Evolutionary conservation across 768 basidiomycete genomes (phyloP), one percentile per base, ranked within the genome.

Genomic region (Tylopilus vinaceipallidus): DNA sequence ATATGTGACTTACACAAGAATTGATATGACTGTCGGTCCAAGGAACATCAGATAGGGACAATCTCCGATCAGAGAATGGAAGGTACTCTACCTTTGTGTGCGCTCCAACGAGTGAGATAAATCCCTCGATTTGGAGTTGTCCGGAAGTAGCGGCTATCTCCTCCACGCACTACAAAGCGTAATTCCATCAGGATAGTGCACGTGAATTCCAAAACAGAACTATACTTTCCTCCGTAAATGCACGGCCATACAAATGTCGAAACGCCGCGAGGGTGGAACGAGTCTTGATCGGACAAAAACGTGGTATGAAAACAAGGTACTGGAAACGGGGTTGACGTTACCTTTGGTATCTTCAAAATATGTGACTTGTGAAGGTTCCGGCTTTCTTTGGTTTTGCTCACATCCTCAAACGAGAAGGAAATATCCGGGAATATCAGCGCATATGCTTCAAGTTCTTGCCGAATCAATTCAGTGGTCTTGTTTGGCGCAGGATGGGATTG

Each of bases 31-130:
- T 95, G 62, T 51, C 52, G 49, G 27, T 52, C 53, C 57, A 53
- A 65, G 53, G 36, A 50, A 33, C 55, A 36, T 58, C 42, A 62
- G 50, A 68, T 55, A 56, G 42, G 55, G 46, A 35, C 39, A 24
- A 45, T 40, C 16, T 59, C 47, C 44, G 42, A 51, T 55, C 42
- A 42, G 10, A 33, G 39, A 59, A 56, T 49, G 52, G 56, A 50
- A 57, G 46, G n/a, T 6, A 3, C 59, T 23, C 47, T 52, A 84
- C 93, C 74, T 86, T 92, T 19, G 89, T 84, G 53, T 75, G 69
- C 20, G 86, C 79, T 8, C 91, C 90, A 16, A 81, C 78, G 6
- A 92, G 73, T 62, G 91, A 89, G 48, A 97, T 82, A 64, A 98
- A 98, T 0, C 95, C 95, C 49, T 84, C 73, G 8, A 91, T 70